Conservation (phyloP, 306 rosid genomes). For the Rosa lucieae region DNA sequence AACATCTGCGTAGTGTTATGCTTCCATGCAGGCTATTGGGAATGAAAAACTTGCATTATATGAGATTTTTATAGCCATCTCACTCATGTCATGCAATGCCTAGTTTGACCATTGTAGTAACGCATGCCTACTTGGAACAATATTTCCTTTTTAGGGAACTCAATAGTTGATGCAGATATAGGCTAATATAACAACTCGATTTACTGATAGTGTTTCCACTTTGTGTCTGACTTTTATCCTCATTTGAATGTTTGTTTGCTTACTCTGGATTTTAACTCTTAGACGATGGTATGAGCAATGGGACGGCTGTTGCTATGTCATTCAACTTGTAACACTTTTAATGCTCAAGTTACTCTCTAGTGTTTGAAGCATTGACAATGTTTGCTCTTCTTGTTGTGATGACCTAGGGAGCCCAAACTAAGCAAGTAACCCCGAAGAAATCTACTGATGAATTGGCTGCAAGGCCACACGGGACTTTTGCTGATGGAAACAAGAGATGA, state of each 20-base stretch:
- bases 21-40: not conserved
- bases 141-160: not conserved
- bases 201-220: not conserved
- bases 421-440: slow-evolving; percentile 54
- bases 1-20: not conserved
- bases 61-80: not conserved
- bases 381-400: slow-evolving; percentile 19
- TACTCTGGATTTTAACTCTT: not conserved
- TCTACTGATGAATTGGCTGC: slow-evolving; percentile 33
- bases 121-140: not conserved
- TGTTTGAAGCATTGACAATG: slow-evolving; percentile 12
- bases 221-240: not conserved
- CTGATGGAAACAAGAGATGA: slow-evolving; percentile 32
- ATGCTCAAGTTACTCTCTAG: not conserved
- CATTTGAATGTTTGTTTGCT: not conserved
- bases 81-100: not conserved
- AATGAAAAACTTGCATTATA: not conserved
- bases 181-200: not conserved
- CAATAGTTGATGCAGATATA: not conserved
- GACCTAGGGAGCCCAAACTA: slow-evolving; percentile 61
- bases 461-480: slow-evolving; percentile 30
- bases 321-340: not conserved
- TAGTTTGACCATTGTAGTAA: not conserved
- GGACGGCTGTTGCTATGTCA: not conserved
- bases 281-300: not conserved